A percentile compares a stretch with the other conserved stretches of the same genome.
These are phyloP conservation scores for Collybia sp. DNA, from an alignment of 768 basidiomycete genomes.

Conservation along the genomic window DNA sequence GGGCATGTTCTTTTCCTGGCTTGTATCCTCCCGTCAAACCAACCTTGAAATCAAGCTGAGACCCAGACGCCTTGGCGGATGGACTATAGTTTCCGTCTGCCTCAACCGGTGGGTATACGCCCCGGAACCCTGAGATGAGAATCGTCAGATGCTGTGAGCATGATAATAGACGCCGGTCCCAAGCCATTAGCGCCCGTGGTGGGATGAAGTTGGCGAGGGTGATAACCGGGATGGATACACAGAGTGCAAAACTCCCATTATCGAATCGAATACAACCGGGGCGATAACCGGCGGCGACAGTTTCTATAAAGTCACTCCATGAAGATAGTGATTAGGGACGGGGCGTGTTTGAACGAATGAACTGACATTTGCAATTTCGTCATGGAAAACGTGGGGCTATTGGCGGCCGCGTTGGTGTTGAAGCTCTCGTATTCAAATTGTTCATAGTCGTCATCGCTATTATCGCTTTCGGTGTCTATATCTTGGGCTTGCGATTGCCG, in stretches of 20 bases:
- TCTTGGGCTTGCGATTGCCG: neutral
- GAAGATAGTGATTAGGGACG: neutral
- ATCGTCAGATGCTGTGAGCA: constrained; percentile 56
- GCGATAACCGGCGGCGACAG: constrained; percentile 49
- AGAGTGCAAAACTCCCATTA: constrained; percentile 47
- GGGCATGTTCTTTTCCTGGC: constrained; percentile 44
- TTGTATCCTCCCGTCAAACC: constrained; percentile 61
- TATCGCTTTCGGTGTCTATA: constrained; percentile 18
- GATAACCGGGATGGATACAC: constrained; percentile 53
- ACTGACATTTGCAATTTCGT: constrained; percentile 25
- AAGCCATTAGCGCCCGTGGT: constrained; percentile 65
- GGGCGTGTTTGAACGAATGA: neutral
- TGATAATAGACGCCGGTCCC: constrained; percentile 63
- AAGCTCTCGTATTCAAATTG: constrained; percentile 23
- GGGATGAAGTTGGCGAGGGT: constrained; percentile 47
- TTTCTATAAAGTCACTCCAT: constrained; percentile 54
- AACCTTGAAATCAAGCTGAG: constrained; percentile 49
- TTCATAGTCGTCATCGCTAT: constrained; percentile 34
- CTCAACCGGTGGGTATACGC: constrained; percentile 48
- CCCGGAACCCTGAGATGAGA: constrained; percentile 53
- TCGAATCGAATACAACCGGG: constrained; percentile 55
- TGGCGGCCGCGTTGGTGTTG: constrained; percentile 4
- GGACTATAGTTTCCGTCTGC: constrained; percentile 35
- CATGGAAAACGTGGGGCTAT: constrained; percentile 17
- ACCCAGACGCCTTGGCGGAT: constrained; percentile 27